A percentile compares a stretch with the other conserved stretches of the same genome.
Conservation (phyloP, 148 eudicot genomes). For the Chenopodium album region DNA sequence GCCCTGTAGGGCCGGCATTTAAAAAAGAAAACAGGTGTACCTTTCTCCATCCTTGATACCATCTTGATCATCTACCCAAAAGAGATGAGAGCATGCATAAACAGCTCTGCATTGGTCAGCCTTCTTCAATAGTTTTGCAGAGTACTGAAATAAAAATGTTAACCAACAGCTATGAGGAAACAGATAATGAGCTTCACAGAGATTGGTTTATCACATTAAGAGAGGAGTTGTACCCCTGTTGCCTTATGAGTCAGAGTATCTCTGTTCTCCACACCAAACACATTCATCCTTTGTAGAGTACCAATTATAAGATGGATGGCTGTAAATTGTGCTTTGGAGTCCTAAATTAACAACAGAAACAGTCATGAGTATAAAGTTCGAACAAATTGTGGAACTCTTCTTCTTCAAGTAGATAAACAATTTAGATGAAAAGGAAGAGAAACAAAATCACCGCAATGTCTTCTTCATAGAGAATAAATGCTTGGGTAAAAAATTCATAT, state of each 20-base stretch:
- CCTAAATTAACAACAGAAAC: constrained; percentile 43
- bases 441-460: constrained; percentile 76
- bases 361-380: not conserved
- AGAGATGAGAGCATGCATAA: constrained; percentile 96
- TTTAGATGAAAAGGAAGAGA: constrained; percentile 1
- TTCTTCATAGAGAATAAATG: constrained; percentile 92
- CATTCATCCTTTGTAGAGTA: constrained; percentile 88
- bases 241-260: constrained; percentile 98
- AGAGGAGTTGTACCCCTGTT: constrained; percentile 69
- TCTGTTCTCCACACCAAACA: constrained; percentile 90
- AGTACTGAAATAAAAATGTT: constrained; percentile 55
- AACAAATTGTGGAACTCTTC: not conserved
- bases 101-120: constrained; percentile 99
- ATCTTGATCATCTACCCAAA: constrained; percentile 96
- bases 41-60: constrained; percentile 98
- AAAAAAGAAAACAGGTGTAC: constrained; percentile 29
- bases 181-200: not conserved
- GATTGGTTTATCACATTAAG: not conserved
- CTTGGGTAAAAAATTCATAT: constrained; percentile 93
- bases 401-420: not conserved
- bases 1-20: not conserved
- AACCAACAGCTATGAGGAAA: not conserved
- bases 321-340: constrained; percentile 97
- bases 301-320: constrained; percentile 98
- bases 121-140: constrained; percentile 95